phyloP scores from a whole-genome alignment of 495 filamentous ascomycete genomes.

The Chaetomium cochliodes region DNA sequence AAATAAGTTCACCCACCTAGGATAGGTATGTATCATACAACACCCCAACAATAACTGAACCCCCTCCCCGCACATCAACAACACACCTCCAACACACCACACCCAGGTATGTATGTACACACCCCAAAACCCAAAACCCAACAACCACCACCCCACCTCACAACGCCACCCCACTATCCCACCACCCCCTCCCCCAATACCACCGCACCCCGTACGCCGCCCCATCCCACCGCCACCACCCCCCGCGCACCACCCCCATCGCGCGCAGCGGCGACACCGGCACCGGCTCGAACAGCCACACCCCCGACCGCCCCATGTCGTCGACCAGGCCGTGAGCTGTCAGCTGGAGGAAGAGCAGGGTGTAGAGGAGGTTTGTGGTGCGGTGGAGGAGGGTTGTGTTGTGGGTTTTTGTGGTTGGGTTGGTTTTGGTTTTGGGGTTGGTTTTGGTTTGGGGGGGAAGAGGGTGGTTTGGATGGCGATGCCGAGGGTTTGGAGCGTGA shows the following conservation, averaged over 20 bases:
- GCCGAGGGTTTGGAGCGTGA: slow-evolving; percentile 52
- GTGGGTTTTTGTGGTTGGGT: too few species aligned
- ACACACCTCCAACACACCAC: too few species aligned
- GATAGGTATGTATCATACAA: too few species aligned
- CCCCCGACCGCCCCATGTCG: slow-evolving; percentile 59
- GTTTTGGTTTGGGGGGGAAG: not conserved
- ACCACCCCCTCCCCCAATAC: slow-evolving; percentile 54
- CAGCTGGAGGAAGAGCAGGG: slow-evolving; percentile 56
- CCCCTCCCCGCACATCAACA: too few species aligned
- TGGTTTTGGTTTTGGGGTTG: not conserved
- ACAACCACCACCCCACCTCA: slow-evolving; percentile 23
- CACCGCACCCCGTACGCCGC: slow-evolving; percentile 46
- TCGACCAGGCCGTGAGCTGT: slow-evolving; percentile 55
- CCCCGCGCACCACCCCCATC: slow-evolving; percentile 51
- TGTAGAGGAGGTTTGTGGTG: slow-evolving; percentile 53
- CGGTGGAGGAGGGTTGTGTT: slow-evolving; percentile 33
- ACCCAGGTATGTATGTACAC: too few species aligned
- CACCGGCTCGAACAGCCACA: slow-evolving; percentile 70
- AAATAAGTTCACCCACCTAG: too few species aligned
- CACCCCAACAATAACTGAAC: too few species aligned
- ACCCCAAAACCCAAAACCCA: too few species aligned
- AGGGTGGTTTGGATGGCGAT: not conserved
- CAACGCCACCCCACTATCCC: slow-evolving; percentile 59
- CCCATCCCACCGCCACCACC: slow-evolving; percentile 58
- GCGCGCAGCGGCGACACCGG: slow-evolving; percentile 60